phyloP scores from a whole-genome alignment of 805 yeast species.

The Teunomyces cretensis region DNA sequence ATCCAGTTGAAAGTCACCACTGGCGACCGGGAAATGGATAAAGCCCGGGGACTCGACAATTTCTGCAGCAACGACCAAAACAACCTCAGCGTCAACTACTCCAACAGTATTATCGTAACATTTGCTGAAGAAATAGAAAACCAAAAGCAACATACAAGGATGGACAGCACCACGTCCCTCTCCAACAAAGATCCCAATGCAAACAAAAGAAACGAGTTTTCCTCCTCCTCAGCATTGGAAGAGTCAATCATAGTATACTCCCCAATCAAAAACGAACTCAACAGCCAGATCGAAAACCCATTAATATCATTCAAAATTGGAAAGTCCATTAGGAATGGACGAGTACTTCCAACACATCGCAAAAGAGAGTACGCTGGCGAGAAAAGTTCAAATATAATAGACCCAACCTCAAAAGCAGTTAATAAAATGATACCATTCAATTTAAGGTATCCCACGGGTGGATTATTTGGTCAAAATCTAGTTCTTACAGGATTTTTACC shows the following conservation, averaged over 20 bases:
- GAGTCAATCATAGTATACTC: slow-evolving; percentile 31
- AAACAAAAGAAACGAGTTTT: slow-evolving; percentile 1
- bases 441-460: slow-evolving; percentile 58
- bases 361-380: slow-evolving; percentile 13
- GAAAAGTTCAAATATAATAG: neutral
- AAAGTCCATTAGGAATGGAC: slow-evolving; percentile 30
- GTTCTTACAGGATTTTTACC: slow-evolving; percentile 61
- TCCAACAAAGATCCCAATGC: neutral
- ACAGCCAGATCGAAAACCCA: slow-evolving; percentile 24
- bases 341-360: slow-evolving; percentile 30
- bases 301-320: slow-evolving; percentile 36
- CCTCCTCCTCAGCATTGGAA: slow-evolving; percentile 6
- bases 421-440: slow-evolving; percentile 43
- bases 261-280: slow-evolving; percentile 20
- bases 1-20: slow-evolving; percentile 15
- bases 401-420: slow-evolving; percentile 1
- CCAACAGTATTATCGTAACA: slow-evolving; percentile 33
- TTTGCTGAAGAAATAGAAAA: slow-evolving; percentile 18
- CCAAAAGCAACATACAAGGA: slow-evolving; percentile 1
- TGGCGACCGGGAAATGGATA: slow-evolving; percentile 12
- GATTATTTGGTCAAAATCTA: slow-evolving; percentile 63
- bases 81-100: slow-evolving; percentile 29
- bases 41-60: slow-evolving; percentile 10
- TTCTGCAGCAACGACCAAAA: slow-evolving; percentile 16
- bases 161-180: neutral